Percentiles rank a stretch among this genome's conserved stretches.
phyloP scores from a whole-genome alignment of 139 green algal genomes.

The Volvox reticuliferus region DNA sequence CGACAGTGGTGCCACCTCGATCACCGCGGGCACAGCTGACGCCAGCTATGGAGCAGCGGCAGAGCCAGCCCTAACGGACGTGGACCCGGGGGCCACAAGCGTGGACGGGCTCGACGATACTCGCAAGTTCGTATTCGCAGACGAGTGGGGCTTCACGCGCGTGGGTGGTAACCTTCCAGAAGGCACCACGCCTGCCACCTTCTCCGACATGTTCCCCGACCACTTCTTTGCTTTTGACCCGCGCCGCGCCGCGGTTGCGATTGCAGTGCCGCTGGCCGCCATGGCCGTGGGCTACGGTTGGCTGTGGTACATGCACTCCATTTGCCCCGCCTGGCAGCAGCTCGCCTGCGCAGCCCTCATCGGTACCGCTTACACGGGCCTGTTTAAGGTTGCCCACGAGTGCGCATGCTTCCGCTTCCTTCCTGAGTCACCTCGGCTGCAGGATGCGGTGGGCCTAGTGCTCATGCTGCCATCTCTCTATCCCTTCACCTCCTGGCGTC shows the following conservation, averaged over 20 bases:
- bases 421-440: conserved; percentile 23
- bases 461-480: conserved; percentile 69
- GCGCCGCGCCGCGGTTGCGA: neutral
- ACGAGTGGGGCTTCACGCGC: conserved; percentile 56
- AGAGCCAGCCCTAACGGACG: neutral
- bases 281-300: conserved; percentile 63
- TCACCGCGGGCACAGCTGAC: neutral
- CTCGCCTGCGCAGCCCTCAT: conserved; percentile 49
- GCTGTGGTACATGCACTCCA: conserved; percentile 63
- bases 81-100: neutral
- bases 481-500: conserved; percentile 51
- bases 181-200: conserved; percentile 2
- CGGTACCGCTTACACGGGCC: conserved; percentile 69
- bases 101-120: conserved; percentile 35
- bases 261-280: conserved; percentile 45
- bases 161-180: conserved; percentile 49
- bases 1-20: neutral
- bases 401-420: conserved; percentile 57
- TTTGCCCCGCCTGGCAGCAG: conserved; percentile 66
- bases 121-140: conserved; percentile 48
- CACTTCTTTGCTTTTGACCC: neutral
- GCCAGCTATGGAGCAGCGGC: neutral
- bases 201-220: conserved; percentile 19
- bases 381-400: conserved; percentile 68
- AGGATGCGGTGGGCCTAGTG: conserved; percentile 55